phyloP scores from a whole-genome alignment of 106 monocot species.

The Posidonia australis region DNA sequence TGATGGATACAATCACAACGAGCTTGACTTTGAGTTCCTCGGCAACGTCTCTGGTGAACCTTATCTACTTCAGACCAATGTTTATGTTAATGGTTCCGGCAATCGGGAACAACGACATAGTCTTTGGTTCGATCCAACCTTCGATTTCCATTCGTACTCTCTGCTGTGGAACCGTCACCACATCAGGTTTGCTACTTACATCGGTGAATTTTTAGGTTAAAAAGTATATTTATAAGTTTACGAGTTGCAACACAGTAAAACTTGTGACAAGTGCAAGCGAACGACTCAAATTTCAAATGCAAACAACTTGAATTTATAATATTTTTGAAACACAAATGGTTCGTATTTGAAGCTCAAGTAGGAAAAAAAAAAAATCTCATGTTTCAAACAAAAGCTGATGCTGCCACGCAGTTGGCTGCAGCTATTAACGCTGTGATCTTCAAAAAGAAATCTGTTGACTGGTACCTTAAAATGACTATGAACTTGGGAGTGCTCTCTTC shows the following conservation, averaged over 20 bases:
- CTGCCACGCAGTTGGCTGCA: no score
- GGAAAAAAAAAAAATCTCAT: no score
- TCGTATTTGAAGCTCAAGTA: no score
- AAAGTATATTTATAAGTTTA: neutral
- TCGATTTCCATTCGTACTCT: slow-evolving; percentile 20
- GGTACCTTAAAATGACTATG: no score
- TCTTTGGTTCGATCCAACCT: slow-evolving; percentile 26
- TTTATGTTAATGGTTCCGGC: slow-evolving; percentile 16
- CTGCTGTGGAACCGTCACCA: slow-evolving; percentile 23
- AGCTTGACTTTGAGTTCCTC: slow-evolving; percentile 33
- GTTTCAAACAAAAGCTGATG: no score
- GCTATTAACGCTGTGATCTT: no score
- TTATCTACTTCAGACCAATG: slow-evolving; percentile 25
- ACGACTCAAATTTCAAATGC: no score
- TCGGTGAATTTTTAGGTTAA: neutral
- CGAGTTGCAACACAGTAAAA: neutral
- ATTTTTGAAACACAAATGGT: no score
- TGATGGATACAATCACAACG: slow-evolving; percentile 22
- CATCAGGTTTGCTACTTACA: slow-evolving; percentile 11
- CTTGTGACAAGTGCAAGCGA: no score
- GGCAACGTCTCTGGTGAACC: slow-evolving; percentile 20
- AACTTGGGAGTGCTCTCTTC: no score
- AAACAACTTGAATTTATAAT: no score
- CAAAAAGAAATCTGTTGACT: no score
- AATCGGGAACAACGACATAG: slow-evolving; percentile 15